Base-by-base conservation (phyloP, 768 basidiomycete genomes). In the Collybia mongolica region DNA sequence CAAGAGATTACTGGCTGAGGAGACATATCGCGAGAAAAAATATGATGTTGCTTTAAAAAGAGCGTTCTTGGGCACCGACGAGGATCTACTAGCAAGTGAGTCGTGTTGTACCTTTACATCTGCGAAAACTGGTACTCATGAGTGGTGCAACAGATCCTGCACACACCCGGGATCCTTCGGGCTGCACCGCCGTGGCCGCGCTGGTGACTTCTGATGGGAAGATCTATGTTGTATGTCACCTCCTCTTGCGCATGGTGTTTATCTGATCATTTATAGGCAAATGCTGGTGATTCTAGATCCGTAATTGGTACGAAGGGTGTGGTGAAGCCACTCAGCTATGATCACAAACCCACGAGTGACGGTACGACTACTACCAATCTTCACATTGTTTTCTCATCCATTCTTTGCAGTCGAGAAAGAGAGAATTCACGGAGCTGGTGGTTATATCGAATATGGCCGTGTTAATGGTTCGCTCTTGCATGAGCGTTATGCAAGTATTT, bases 201-300 rank as follows among this genome's bases (percentile, higher is more conserved):
- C 70, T 99, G 47, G 66, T 97, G 37, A 93, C 94, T 9, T 65
- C 76, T 23, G 90, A 96, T 64, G 68, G 72, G 28, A 85, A 87
- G 66, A 84, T 96, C 56, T 86, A 83, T 64, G 88, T 90, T 43
- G 90, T 93, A 76, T 53, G 88, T 70, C 29, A 4, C 37, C 37
- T 46, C 38, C 41, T 46, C 17, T 54, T 26, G 2, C 15, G 28
- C 41, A 44, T 52, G 39, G 43, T 22, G n/a, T 42, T 45, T 63
- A 49, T 45, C 35, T 35, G 42, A 65, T 56, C 22, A 45, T 40
- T 49, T 5, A n/a, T 61, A 98, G 96, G 97, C 97, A 19, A 99
- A 99, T 66, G 92, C 97, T 19, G 97, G 97, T 37, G 97, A 99
- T 71, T 98, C 97, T 11, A 76, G 97, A 60, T 86, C 90, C 17